Conservation (phyloP, 83 land plant species). For the Diphasiastrum complanatum region DNA sequence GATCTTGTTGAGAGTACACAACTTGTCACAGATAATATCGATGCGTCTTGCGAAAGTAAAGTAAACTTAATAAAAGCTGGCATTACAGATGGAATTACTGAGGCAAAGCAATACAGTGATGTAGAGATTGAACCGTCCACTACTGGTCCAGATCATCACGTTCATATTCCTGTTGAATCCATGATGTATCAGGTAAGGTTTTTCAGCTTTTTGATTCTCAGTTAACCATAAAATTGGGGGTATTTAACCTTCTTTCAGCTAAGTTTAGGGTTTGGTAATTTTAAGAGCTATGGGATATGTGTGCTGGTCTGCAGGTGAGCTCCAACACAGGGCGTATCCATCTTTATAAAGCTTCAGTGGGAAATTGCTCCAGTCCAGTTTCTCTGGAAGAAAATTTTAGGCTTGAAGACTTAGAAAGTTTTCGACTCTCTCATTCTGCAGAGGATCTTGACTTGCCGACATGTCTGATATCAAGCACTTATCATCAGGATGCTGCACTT, state of each 20-base stretch:
- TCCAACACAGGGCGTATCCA: slow-evolving; percentile 84
- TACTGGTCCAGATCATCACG: too few species aligned
- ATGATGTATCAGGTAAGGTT: slow-evolving; percentile 6
- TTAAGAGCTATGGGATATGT: too few species aligned
- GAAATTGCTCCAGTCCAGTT: slow-evolving; percentile 47
- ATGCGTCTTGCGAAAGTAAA: too few species aligned
- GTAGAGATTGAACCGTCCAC: too few species aligned
- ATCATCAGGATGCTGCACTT: slow-evolving; percentile 22
- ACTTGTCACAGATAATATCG: too few species aligned
- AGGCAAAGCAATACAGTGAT: too few species aligned
- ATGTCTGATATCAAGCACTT: slow-evolving; percentile 30
- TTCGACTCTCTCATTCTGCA: not conserved
- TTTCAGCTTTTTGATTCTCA: slow-evolving; percentile 69
- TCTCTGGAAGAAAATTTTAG: slow-evolving; percentile 65
- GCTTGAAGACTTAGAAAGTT: slow-evolving; percentile 67
- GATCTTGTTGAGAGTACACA: too few species aligned
- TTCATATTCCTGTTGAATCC: not conserved
- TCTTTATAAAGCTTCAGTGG: slow-evolving; percentile 44
- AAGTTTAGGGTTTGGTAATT: too few species aligned
- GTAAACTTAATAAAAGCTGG: too few species aligned
- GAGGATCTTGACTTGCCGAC: slow-evolving; percentile 11
- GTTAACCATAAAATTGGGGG: not conserved
- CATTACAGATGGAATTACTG: too few species aligned
- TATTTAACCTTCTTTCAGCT: too few species aligned
- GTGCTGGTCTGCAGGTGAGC: slow-evolving; percentile 77